Base-by-base conservation (phyloP, 192 early-diverging fungal species). In the Bifiguratus adelaidae region DNA sequence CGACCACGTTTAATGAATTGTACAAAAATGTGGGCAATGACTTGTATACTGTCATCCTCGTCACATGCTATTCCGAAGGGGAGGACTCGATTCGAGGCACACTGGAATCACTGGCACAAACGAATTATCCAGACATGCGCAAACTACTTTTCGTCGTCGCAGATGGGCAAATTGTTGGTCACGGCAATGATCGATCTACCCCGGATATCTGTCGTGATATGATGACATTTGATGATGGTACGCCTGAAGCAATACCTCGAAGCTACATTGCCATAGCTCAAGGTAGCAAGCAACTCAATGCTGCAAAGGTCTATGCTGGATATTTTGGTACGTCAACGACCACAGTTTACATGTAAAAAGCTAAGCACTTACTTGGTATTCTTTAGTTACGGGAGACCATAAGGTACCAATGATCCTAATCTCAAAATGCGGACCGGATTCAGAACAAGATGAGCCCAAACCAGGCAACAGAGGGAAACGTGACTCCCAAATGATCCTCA, bases 21-120 rank as follows among this genome's bases (percentile, higher is more conserved):
- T n/a, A n/a, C n/a, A n/a, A n/a, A n/a, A n/a, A n/a, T n/a, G n/a
- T n/a, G n/a, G n/a, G n/a, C n/a, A n/a, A n/a, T n/a, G n/a, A n/a
- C n/a, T n/a, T n/a, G n/a, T n/a, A 78, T 47, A 80, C 78, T 1
- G 60, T 92, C 41, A 71, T 89, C 30, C 61, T 94, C 30, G 87
- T 96, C 2, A 87, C 90, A 1, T 88, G 86, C 57, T 96, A 96
- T 60, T 95, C 91, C 22, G 92, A 96, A 62, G 85, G 85, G 36
- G 77, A 83, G 24, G 71, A 71, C 20, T 86, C 84, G 20, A 69
- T 91, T 16, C 74, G 82, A 23, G 83, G 69, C 15, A 94, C 92
- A 3, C 73, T 91, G 44, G 86, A 91, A 56, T 93, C 90, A 25
- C 69, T 96, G 30, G 86, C 88, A n/a, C 58, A 60, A 3, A 81